phyloP scores from a whole-genome alignment of 2,329 filamentous ascomycete genomes.

The Alternaria viburni region DNA sequence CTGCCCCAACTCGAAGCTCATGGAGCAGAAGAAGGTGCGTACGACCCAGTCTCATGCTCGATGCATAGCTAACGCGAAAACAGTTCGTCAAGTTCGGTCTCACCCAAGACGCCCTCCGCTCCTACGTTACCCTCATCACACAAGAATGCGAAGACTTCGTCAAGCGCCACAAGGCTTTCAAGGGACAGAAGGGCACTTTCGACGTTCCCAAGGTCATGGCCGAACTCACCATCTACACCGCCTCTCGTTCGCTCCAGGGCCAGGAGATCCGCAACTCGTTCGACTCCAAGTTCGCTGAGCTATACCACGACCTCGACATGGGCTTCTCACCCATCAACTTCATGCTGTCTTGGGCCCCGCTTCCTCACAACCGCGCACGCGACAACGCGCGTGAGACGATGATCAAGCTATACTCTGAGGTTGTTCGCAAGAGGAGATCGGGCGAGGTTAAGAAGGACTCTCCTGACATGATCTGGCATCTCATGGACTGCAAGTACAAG shows the following conservation, averaged over 20 bases:
- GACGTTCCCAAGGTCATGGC: conserved; percentile 79
- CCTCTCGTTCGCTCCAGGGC: conserved; percentile 83
- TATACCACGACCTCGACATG: conserved; percentile 90
- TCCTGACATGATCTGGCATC: conserved; percentile 84
- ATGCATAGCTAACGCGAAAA: conserved; percentile 8
- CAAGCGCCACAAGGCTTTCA: conserved; percentile 70
- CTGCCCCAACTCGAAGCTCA: conserved; percentile 87
- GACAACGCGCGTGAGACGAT: conserved; percentile 82
- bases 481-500: conserved; percentile 88
- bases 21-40: conserved; percentile 92
- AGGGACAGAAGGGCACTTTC: conserved; percentile 70
- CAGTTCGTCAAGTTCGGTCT: conserved; percentile 83
- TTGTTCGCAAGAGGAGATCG: conserved; percentile 74
- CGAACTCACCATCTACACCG: conserved; percentile 89
- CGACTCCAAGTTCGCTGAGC: conserved; percentile 77
- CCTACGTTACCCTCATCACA: conserved; percentile 80
- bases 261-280: conserved; percentile 82
- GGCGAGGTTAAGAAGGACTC: conserved; percentile 58
- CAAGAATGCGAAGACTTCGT: conserved; percentile 76
- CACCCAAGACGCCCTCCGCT: conserved; percentile 74
- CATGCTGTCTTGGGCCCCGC: conserved; percentile 84
- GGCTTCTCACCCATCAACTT: conserved; percentile 91
- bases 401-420: conserved; percentile 80
- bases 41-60: background rate
- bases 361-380: conserved; percentile 85